Conservation (phyloP, 768 basidiomycete genomes). For the Hericium rajendrae region DNA sequence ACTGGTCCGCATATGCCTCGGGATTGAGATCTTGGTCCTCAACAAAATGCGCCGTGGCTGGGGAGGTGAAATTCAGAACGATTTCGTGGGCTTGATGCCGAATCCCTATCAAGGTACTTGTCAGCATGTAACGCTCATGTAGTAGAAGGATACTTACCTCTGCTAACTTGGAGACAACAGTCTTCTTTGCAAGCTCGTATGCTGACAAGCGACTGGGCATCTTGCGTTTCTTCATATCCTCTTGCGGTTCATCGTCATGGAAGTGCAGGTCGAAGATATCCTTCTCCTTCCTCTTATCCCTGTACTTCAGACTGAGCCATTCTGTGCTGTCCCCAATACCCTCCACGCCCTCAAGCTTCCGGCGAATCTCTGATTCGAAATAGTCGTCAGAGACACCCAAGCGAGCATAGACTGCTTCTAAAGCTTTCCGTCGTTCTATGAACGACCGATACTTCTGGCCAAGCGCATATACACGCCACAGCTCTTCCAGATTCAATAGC, state of each 20-base stretch:
- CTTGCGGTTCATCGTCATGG: conserved; percentile 44
- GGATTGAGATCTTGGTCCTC: conserved; percentile 82
- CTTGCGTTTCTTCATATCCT: conserved; percentile 54
- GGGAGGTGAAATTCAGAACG: conserved; percentile 70
- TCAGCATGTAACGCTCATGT: background rate
- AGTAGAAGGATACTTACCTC: conserved; percentile 41
- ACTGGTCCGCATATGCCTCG: conserved; percentile 77
- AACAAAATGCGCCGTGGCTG: conserved; percentile 53
- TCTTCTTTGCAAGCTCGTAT: conserved; percentile 79
- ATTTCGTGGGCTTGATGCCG: conserved; percentile 72
- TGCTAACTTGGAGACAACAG: conserved; percentile 65
- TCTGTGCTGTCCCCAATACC: conserved; percentile 85
- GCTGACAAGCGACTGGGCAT: conserved; percentile 76
- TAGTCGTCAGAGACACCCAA: conserved; percentile 66
- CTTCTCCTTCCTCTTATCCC: conserved; percentile 54
- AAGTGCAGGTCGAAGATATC: conserved; percentile 47
- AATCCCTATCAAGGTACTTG: conserved; percentile 47
- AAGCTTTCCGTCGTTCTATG: conserved; percentile 56
- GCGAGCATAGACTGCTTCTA: conserved; percentile 56
- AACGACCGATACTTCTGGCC: conserved; percentile 88
- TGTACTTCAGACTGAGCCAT: conserved; percentile 83
- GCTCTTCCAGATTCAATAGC: conserved; percentile 66
- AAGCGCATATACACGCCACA: conserved; percentile 88
- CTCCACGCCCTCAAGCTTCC: conserved; percentile 73
- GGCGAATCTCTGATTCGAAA: conserved; percentile 59